Evolutionary conservation across 768 basidiomycete species (phyloP), one percentile per base, ranked within the genome.

Genomic region (Pleurotus eryngii): DNA sequence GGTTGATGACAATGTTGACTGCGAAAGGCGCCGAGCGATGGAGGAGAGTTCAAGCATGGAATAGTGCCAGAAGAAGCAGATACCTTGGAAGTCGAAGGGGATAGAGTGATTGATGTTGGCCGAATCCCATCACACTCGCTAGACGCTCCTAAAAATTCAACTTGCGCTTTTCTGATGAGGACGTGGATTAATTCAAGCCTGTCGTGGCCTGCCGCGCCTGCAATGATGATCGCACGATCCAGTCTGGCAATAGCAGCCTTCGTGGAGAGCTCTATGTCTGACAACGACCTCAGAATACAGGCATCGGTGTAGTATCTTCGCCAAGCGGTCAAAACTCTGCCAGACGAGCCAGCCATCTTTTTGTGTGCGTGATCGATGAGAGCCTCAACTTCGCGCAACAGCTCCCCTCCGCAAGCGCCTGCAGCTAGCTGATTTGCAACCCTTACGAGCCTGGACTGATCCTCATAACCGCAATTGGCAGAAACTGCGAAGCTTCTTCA

Each of bases 211-310:
- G 85, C 77, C 2, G 87, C 84, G 1, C 95, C 95, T 12, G 93
- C 87, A 49, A 95, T 78, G 60, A 98, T 85, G 60, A 98, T 86
- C 1, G 88, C 87, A 61, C 77, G 79, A 66, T 99, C 97, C 22
- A 98, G 72, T 12, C 77, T 71, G 4, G 75, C 73, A 39, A 98
- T 80, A 20, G 80, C 75, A 46, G 74, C 75, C 59, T 74, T 60
- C 9, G 71, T 74, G 2, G 64, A 61, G 3, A 65, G 61, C 27
- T 63, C 51, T 45, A 73, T 35, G 62, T 76, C 71, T 30, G 72
- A 65, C 63, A 88, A 71, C 4, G 76, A 76, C 59, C 76, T 77
- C 42, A 92, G 68, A 40, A 96, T 73, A 53, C 79, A 82, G 8
- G 85, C 79, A 62, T 96, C 92, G 42, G 90, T 89, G 69, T 92